phyloP scores from a whole-genome alignment of 139 green algal genomes.

The Chlorella sp. region DNA sequence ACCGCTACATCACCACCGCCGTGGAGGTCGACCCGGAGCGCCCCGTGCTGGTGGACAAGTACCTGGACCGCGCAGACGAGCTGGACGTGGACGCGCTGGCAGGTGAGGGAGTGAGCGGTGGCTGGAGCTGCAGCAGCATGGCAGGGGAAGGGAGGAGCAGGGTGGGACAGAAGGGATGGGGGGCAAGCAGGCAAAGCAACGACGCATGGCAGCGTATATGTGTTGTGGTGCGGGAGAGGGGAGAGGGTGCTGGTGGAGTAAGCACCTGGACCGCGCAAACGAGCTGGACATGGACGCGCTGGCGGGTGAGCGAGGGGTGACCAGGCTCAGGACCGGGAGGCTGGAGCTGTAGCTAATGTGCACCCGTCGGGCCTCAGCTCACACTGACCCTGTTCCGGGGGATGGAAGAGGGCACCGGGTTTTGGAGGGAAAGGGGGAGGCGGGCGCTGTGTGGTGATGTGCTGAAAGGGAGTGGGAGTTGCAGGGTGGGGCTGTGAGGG shows the following conservation, averaged over 20 bases:
- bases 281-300: slow-evolving; percentile 98
- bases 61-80: slow-evolving; percentile 92
- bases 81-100: slow-evolving; percentile 97
- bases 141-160: background rate
- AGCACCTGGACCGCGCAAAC: slow-evolving; percentile 91
- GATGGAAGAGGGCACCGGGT: too few species aligned
- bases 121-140: background rate
- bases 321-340: too few species aligned
- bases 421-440: too few species aligned
- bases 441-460: too few species aligned
- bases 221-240: too few species aligned
- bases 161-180: background rate
- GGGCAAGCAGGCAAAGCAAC: too few species aligned
- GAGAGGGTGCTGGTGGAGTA: slow-evolving; percentile 44
- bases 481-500: too few species aligned
- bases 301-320: slow-evolving; percentile 43
- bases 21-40: slow-evolving; percentile 91
- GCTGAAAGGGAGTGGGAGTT: too few species aligned
- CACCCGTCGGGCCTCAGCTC: too few species aligned
- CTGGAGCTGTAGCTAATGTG: background rate
- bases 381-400: too few species aligned
- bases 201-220: too few species aligned
- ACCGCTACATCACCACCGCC: slow-evolving; percentile 72
- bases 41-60: slow-evolving; percentile 98
- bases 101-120: background rate